These are phyloP conservation scores for Plasmodium berghei DNA, from an alignment of 169 alveolate genomes.

Conservation along the genomic window DNA sequence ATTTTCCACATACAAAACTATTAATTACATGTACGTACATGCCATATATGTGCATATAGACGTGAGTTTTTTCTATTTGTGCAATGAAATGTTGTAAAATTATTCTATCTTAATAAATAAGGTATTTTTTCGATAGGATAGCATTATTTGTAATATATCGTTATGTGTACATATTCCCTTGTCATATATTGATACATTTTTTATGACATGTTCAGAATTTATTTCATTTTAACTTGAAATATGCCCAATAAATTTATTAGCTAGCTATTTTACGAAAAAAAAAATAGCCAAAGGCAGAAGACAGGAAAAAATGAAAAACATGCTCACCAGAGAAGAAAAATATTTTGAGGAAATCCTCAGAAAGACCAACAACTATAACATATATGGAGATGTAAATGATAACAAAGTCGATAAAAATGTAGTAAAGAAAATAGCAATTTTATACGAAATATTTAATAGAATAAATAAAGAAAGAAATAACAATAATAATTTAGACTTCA, in stretches of 20 bases:
- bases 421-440: conserved; percentile 54
- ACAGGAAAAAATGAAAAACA: background rate
- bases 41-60: no score
- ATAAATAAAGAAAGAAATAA: conserved; percentile 20
- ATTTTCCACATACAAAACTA: no score
- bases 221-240: background rate
- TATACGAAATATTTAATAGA: conserved; percentile 39
- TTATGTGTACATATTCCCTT: no score
- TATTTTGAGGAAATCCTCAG: conserved; percentile 2
- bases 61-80: no score
- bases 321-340: conserved; percentile 12
- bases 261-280: background rate
- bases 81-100: no score
- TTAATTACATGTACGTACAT: no score
- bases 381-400: conserved; percentile 43
- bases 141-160: no score
- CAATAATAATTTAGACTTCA: conserved; percentile 14
- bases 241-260: background rate
- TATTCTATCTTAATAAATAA: no score
- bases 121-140: no score
- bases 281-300: no score
- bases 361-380: conserved; percentile 7
- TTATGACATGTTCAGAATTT: background rate
- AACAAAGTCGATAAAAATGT: conserved; percentile 45
- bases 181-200: no score